Base-by-base conservation (phyloP, 345 rosid species). In the Bretschneidera sinensis region DNA sequence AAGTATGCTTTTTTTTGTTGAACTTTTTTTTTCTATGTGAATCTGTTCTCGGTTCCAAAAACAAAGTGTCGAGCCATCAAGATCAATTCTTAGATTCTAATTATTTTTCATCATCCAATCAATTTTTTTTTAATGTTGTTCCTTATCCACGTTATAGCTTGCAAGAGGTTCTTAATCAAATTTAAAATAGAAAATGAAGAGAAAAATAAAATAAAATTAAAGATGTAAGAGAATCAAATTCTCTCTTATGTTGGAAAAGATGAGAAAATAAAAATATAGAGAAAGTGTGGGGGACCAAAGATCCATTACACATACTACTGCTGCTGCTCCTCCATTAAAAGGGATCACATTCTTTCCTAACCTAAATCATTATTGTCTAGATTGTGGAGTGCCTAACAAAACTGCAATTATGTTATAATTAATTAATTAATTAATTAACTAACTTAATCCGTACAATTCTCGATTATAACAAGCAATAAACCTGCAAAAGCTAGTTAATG, bases 331-430 rank as follows among this genome's bases (percentile, higher is more conserved):
- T n/a, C n/a, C n/a, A n/a, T 28, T 16, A 48, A 52, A 75, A 62
- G 80, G 80, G 76, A 77, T 75, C 69, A 23, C 54, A 64, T 76
- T 74, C 73, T 67, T 66, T 60, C 76, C 24, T 6, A 66, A 28
- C 59, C 25, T n/a, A 72, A 72, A 78, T 63, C 48, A 78, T 78
- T 73, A 17, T 68, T 50, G 74, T 73, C n/a, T 74, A 31, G 17
- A 64, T 67, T 69, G 78, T 74, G 71, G 76, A 68, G 47, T 58
- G 70, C 71, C 70, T 61, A 70, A n/a, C 63, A 59, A 28, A 62
- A 62, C 57, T 55, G 59, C 64, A 50, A 59, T 61, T 20, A 24
- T 49, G 54, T 31, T 31, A 59, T 62, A 45, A 35, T 39, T 39
- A 48, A 28, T 28, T 28, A 8, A 28, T 28, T 28, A 28, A 28